Base-by-base conservation (phyloP, 164 flowering plant species). In the Buxus sempervirens region DNA sequence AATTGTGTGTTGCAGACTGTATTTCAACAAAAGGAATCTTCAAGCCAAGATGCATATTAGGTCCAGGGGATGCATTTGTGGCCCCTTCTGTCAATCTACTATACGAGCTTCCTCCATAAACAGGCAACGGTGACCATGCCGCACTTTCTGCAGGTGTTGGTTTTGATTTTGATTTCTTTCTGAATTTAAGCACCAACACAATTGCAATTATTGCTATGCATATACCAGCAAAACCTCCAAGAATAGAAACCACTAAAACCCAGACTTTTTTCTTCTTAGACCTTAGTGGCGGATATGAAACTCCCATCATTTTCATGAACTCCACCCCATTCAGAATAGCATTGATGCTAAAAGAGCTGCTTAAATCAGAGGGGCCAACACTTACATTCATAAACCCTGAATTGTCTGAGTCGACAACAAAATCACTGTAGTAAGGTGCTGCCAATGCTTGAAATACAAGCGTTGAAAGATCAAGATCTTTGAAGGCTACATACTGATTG, bases 311-410 rank as follows among this genome's bases (percentile, higher is more conserved):
- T 72, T 72, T 85, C 96, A 93, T 83, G 64, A 93, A 86, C 86
- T 93, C 98, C 15, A 87, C 85, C 24, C 98, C 98, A 72, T 93
- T 93, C 70, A 90, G 71, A 54, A 90, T 83, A 28, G 91, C 98
- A 73, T 88, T 90, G 24, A 70, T 67, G 64, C 63, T 77, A 64
- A 62, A 25, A 27, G 79, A 7, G 64, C 22, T 73, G 73, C 84
- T 87, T 18, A 82, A 54, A 22, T 66, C 77, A 15, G 96, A 88
- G 4, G 95, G 95, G 12, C 96, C 95, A 49, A 90, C 84, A 70
- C 91, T 85, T 20, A 93, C 65, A 12, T 65, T 48, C 32, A 83
- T 28, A 48, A 72, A 64, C 23, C 83, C 84, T 0, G 78, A 69
- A 58, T 66, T 56, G 58, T 72, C 82, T 1, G 84, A 72, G 27